A percentile compares a stretch with the other conserved stretches of the same genome.
These are phyloP conservation scores for Sarocladiaceae sp. DNA, from an alignment of 2,329 filamentous ascomycete species.

Conservation along the genomic window DNA sequence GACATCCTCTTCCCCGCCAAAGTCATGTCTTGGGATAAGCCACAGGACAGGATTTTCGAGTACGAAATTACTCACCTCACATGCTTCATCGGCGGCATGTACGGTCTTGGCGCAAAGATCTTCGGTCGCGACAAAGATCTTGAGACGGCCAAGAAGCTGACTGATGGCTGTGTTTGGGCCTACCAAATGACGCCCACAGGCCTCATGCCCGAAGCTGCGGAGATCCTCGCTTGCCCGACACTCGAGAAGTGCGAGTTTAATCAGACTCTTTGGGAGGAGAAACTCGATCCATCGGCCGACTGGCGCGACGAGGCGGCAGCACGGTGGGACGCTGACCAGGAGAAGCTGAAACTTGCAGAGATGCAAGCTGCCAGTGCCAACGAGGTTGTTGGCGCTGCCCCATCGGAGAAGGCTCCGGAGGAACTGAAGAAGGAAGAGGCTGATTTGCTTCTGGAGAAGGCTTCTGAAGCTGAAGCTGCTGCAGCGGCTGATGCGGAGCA, in stretches of 20 bases:
- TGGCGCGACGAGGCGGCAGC: constrained; percentile 37
- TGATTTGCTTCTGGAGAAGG: constrained; percentile 13
- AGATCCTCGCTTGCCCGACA: constrained; percentile 41
- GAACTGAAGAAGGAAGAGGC: constrained; percentile 11
- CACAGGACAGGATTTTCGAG: constrained; percentile 37
- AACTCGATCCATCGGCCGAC: constrained; percentile 41
- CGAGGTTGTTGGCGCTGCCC: constrained; percentile 7
- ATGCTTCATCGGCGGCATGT: constrained; percentile 69
- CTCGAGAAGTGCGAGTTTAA: constrained; percentile 47
- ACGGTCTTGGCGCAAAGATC: constrained; percentile 60
- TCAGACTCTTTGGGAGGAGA: constrained; percentile 42
- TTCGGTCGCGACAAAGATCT: constrained; percentile 56
- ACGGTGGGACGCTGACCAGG: constrained; percentile 23
- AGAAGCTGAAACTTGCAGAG: constrained; percentile 15
- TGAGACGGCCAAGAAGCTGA: constrained; percentile 59
- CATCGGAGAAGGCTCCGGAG: neutral
- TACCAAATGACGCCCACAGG: constrained; percentile 57
- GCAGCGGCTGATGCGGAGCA: neutral
- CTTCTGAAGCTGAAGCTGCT: neutral
- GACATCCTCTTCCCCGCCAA: constrained; percentile 74
- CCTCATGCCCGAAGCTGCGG: constrained; percentile 59
- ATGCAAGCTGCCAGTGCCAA: constrained; percentile 13
- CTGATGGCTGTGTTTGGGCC: constrained; percentile 67
- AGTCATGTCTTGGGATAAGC: constrained; percentile 39
- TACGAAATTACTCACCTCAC: constrained; percentile 63